Evolutionary conservation across 1,284 basidiomycete species (phyloP), one percentile per base, ranked within the genome.

Genomic region (Cryptococcus depauperatus): DNA sequence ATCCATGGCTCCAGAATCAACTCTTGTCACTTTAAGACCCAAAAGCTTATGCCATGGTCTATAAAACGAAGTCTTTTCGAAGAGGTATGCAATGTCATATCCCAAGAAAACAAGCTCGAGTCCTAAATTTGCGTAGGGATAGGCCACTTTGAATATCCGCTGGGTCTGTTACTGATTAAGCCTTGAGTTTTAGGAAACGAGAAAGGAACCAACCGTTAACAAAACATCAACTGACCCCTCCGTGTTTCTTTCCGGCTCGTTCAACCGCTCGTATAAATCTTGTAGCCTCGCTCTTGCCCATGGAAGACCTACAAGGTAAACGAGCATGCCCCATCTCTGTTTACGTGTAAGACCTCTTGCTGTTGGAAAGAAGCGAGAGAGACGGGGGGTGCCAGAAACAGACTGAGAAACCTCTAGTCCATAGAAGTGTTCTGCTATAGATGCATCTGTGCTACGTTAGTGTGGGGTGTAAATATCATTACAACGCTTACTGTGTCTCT

Each of bases 11-110:
- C 56, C 56, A 29, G 55, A 49, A 4, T 50, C 51, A 26, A 48
- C 38, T 9, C 69, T 48, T 27, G 57, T 45, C 11, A 68, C 51
- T 33, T 90, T 84, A 13, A 95, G 76, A 6, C 85, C 82, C 50
- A 92, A 79, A 80, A 84, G 84, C 25, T 76, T 74, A 48, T 91
- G 70, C 92, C 92, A 98, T 10, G 93, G 93, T 52, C 92, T 79
- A 72, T 93, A 93, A 65, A 82, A 85, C 1, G 84, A 79, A 10
- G 84, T 90, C 62, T 77, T 78, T 55, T 89, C 85, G 64, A 96
- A 97, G 21, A 97, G 75, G 70, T 97, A 98, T 7, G 82, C 80
- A 27, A 97, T 71, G 66, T 95, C 95, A 75, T 83, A 86, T 29
- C 78, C 71, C 14, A 97, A 76, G 48, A 95, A 73, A 78, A 84